Base-by-base conservation (phyloP, 2,329 filamentous ascomycete genomes). In the Rugonectria rugulosa region DNA sequence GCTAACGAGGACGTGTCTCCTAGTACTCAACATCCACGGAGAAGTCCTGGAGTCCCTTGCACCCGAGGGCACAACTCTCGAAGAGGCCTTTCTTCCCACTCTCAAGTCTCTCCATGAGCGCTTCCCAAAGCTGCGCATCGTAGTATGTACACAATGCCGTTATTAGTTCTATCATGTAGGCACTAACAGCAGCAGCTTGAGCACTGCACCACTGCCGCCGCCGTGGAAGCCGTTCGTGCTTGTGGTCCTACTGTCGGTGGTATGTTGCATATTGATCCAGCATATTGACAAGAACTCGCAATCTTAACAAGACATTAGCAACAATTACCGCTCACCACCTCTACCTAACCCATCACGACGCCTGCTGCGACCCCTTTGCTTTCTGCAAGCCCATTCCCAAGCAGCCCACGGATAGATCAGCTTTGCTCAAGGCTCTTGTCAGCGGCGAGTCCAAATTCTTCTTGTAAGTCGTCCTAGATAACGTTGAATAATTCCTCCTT, bases 271-370 rank as follows among this genome's bases (percentile, higher is more conserved):
- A 2, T 21, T 10, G 14, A 17, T 34, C 27, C 15, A 10, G 4
- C 27, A 23, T 10, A 6, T 4, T 6, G 2, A 20, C 12, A 40
- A 37, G 29, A 11, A 10, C 2, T 21, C 17, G 61, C 45, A 5
- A 14, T 32, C 7, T 12, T 36, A 20, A n/a, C 21, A 32, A 37
- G 12, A 32, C 17, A 19, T 37, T 58, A 73, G 88, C 83, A 4
- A 94, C 90, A 9, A 92, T 96, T 63, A 97, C 92, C 0, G 90
- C 91, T 2, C 92, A 97, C 69, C 92, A 97, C 68, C 79, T 96
- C 19, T 92, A 85, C 63, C 81, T 97, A 26, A 91, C 89, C 11
- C 86, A 91, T 14, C 89, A 95, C 66, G 87, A 92, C 65, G 78
- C 75, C 56, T 75, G 76, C 53, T 89, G 88, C 79, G 85, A 86